A percentile compares a stretch with the other conserved stretches of the same genome.
These are phyloP conservation scores for Ormosia emarginata DNA, from an alignment of 306 rosid species.

Conservation along the genomic window DNA sequence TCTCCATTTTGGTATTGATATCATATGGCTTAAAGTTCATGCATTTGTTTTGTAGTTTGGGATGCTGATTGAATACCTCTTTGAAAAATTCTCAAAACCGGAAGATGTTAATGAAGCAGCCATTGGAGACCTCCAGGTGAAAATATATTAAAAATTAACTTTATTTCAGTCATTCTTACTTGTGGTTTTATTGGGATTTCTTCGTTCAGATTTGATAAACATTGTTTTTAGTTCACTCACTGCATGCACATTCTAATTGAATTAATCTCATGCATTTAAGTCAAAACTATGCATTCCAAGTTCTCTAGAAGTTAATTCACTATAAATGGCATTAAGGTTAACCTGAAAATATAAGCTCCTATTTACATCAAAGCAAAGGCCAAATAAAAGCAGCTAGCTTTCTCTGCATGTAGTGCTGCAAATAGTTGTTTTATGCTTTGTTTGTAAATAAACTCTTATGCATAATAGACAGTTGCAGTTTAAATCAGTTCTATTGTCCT, in stretches of 20 bases:
- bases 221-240: neutral
- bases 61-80: slow-evolving; percentile 87
- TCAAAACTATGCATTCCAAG: neutral
- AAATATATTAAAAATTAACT: slow-evolving; percentile 13
- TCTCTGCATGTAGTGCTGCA: neutral
- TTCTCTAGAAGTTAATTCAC: neutral
- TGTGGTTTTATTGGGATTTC: neutral
- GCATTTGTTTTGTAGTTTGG: slow-evolving; percentile 74
- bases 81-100: slow-evolving; percentile 67
- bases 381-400: neutral
- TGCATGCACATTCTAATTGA: neutral
- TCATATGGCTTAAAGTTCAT: slow-evolving; percentile 21
- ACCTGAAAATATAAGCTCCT: neutral
- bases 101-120: slow-evolving; percentile 70
- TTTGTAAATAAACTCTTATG: neutral
- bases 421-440: neutral
- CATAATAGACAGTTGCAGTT: neutral
- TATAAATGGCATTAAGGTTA: neutral
- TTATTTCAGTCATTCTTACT: neutral
- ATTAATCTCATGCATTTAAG: neutral
- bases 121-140: slow-evolving; percentile 91
- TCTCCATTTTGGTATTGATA: slow-evolving; percentile 7
- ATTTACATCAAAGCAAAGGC: neutral
- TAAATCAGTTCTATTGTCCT: neutral
- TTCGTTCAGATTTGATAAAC: slow-evolving; percentile 7